Percentiles rank a stretch among this genome's conserved stretches.
phyloP scores from a whole-genome alignment of 208 protist genomes.

The Vickermania spadyakhi region DNA sequence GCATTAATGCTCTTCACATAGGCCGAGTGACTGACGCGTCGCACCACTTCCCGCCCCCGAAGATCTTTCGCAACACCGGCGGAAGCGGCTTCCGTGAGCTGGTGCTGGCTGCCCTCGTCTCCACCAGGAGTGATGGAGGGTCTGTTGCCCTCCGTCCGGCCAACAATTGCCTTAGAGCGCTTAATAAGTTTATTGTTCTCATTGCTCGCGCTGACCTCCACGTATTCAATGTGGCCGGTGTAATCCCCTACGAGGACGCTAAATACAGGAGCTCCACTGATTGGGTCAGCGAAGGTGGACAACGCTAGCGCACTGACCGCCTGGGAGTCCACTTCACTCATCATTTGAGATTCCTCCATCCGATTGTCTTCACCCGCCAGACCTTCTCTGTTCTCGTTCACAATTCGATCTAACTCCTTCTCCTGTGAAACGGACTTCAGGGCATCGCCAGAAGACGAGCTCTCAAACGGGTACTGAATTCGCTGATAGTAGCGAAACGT shows the following conservation, averaged over 20 bases:
- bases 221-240: slow-evolving; percentile 75
- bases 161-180: slow-evolving; percentile 1
- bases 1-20: slow-evolving; percentile 78
- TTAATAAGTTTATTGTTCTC: slow-evolving; percentile 23
- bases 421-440: neutral
- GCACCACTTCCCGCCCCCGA: slow-evolving; percentile 47
- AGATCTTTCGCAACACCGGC: slow-evolving; percentile 15
- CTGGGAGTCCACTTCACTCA: slow-evolving; percentile 26
- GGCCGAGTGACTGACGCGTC: slow-evolving; percentile 74
- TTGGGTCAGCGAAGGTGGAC: slow-evolving; percentile 61
- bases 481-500: slow-evolving; percentile 54
- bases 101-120: slow-evolving; percentile 15
- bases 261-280: slow-evolving; percentile 51
- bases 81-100: slow-evolving; percentile 8
- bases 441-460: neutral
- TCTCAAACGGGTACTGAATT: slow-evolving; percentile 57
- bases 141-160: neutral
- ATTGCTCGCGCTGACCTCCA: slow-evolving; percentile 48
- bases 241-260: slow-evolving; percentile 71
- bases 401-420: neutral
- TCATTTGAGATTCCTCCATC: slow-evolving; percentile 3
- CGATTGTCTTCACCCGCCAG: neutral
- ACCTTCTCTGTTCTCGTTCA: neutral
- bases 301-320: slow-evolving; percentile 58
- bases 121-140: neutral